These are phyloP conservation scores for Mucor saturninus DNA, from an alignment of 371 early-diverging fungal species.

Conservation along the genomic window DNA sequence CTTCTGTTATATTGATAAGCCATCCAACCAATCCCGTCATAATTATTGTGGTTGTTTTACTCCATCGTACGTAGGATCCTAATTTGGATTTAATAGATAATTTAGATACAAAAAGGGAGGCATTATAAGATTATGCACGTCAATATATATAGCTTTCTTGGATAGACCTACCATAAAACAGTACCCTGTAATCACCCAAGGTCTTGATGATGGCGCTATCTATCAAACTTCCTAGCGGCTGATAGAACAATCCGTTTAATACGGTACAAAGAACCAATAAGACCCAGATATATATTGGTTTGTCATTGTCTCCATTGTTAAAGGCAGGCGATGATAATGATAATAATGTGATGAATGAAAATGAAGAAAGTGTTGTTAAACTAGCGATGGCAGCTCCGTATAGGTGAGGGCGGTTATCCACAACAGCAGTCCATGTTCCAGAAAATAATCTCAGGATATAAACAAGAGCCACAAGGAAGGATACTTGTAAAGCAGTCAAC, in stretches of 20 bases:
- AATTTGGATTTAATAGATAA: slow-evolving; percentile 9
- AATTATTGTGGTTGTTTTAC: slow-evolving; percentile 8
- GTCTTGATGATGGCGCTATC: slow-evolving; percentile 38
- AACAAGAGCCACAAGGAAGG: slow-evolving; percentile 13
- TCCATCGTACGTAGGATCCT: slow-evolving; percentile 30
- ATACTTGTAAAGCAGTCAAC: slow-evolving; percentile 12
- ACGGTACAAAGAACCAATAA: slow-evolving; percentile 9
- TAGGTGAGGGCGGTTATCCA: slow-evolving; percentile 13
- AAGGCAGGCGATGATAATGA: neutral
- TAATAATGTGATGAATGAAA: slow-evolving; percentile 11
- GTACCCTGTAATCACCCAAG: slow-evolving; percentile 37
- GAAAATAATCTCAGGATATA: slow-evolving; percentile 18
- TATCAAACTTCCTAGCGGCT: slow-evolving; percentile 33
- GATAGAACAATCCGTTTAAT: slow-evolving; percentile 35
- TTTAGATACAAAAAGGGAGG: slow-evolving; percentile 5
- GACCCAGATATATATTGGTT: neutral
- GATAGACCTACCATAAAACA: slow-evolving; percentile 36
- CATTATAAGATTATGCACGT: slow-evolving; percentile 13
- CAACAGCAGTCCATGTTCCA: slow-evolving; percentile 17
- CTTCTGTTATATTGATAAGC: slow-evolving; percentile 12
- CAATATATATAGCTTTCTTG: slow-evolving; percentile 1
- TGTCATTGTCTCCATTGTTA: neutral
- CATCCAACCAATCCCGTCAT: slow-evolving; percentile 20
- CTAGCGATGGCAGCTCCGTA: slow-evolving; percentile 12
- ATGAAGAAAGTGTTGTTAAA: slow-evolving; percentile 10